Percentiles rank a stretch among this genome's conserved stretches.
Conservation (phyloP, 75 land plant genomes). For the Sequoiadendron giganteum region DNA sequence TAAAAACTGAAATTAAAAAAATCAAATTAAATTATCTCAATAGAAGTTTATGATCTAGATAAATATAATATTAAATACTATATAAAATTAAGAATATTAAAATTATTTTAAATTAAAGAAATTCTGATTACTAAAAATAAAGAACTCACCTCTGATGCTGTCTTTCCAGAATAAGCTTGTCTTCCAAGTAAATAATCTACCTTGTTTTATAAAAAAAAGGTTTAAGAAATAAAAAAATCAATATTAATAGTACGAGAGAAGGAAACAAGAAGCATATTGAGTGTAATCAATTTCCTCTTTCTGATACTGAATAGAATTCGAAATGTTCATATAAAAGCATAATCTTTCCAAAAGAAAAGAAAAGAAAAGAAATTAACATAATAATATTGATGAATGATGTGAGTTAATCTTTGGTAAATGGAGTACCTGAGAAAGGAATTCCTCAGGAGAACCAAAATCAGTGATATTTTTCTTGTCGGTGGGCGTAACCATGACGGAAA, state of each 20-base stretch:
- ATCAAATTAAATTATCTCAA: no score
- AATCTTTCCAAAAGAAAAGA: no score
- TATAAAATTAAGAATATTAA: background rate
- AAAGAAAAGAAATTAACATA: no score
- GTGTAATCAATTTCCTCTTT: no score
- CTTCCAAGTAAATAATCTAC: slow-evolving; percentile 85
- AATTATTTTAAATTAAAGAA: background rate
- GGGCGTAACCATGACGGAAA: slow-evolving; percentile 68
- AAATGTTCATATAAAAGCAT: no score
- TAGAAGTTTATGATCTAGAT: no score
- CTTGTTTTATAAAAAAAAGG: slow-evolving; percentile 29
- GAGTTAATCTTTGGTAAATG: no score
- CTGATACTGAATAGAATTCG: no score
- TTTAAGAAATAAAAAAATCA: no score
- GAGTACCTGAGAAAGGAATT: slow-evolving; percentile 65
- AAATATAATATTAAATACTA: background rate
- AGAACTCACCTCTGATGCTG: slow-evolving; percentile 2
- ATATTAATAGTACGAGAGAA: background rate
- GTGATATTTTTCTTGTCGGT: slow-evolving; percentile 82
- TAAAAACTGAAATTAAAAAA: background rate
- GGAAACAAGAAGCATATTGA: background rate
- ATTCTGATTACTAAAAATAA: background rate
- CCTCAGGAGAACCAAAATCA: slow-evolving; percentile 90
- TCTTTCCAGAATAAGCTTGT: slow-evolving; percentile 60
- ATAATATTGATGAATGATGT: no score